Conservation (phyloP, 1,284 basidiomycete species). For the Sanghuangporus weigelae region DNA sequence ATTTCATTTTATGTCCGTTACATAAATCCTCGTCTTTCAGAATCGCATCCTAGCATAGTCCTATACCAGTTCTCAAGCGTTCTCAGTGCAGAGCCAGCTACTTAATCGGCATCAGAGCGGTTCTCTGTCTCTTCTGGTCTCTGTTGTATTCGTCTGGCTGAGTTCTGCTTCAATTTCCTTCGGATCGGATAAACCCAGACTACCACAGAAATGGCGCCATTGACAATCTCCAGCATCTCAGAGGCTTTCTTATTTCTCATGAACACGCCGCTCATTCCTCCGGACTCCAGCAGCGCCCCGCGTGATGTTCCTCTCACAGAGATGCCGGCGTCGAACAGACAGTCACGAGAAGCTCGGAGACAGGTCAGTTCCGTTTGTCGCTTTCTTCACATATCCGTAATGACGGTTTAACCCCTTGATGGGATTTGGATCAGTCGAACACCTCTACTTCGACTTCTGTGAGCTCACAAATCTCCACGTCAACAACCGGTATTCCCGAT, state of each 20-base stretch:
- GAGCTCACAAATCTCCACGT: constrained; percentile 2
- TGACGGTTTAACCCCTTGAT: background rate
- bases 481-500: background rate
- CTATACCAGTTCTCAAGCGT: background rate
- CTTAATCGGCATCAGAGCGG: background rate
- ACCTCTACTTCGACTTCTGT: background rate
- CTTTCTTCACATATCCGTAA: background rate
- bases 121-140: background rate
- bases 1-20: background rate
- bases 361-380: background rate
- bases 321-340: constrained; percentile 4
- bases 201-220: constrained; percentile 6
- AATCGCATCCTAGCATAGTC: background rate
- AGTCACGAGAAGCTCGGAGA: constrained; percentile 1
- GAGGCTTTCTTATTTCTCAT: constrained; percentile 12
- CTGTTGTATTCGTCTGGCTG: background rate
- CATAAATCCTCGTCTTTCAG: background rate
- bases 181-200: background rate
- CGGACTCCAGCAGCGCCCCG: constrained; percentile 1
- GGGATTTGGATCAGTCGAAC: background rate
- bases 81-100: background rate
- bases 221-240: constrained; percentile 4
- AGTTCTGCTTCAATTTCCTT: background rate
- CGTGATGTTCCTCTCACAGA: constrained; percentile 14
- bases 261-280: constrained; percentile 15